These are phyloP conservation scores for Sporisorium sorghi DNA, from an alignment of 1,284 basidiomycete species.

Conservation along the genomic window DNA sequence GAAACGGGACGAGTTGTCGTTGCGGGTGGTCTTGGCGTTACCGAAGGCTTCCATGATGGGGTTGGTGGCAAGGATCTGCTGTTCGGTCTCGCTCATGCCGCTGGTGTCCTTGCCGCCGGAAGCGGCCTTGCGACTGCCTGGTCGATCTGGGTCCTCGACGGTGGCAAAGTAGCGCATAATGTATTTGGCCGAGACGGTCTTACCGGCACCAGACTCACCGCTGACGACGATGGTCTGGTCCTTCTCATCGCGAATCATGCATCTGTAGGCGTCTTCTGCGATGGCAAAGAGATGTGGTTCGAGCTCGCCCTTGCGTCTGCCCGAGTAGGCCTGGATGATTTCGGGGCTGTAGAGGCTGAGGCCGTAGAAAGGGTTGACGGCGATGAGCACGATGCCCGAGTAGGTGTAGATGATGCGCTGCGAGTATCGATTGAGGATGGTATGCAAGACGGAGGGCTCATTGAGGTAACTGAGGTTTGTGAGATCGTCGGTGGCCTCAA, in stretches of 20 bases:
- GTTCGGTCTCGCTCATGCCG: slow-evolving; percentile 89
- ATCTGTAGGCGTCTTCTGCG: slow-evolving; percentile 97
- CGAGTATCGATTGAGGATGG: slow-evolving; percentile 94
- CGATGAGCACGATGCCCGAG: slow-evolving; percentile 95
- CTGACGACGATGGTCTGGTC: slow-evolving; percentile 99
- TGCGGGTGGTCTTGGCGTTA: slow-evolving; percentile 98
- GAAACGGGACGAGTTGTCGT: slow-evolving; percentile 98
- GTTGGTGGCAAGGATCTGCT: slow-evolving; percentile 96
- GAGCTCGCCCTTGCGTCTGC: slow-evolving; percentile 88
- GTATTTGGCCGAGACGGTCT: slow-evolving; percentile 99
- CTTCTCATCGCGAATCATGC: slow-evolving; percentile 92
- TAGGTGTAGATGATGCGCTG: slow-evolving; percentile 99
- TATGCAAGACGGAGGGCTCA: slow-evolving; percentile 94
- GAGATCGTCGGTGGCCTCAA: slow-evolving; percentile 97
- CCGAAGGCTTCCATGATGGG: slow-evolving; percentile 99
- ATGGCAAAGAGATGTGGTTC: slow-evolving; percentile 99
- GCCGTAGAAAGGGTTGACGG: slow-evolving; percentile 96
- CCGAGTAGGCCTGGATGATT: slow-evolving; percentile 96
- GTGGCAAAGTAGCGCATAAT: slow-evolving; percentile 99
- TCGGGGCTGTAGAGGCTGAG: slow-evolving; percentile 81
- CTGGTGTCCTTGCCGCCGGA: slow-evolving; percentile 74
- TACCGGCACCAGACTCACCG: slow-evolving; percentile 98
- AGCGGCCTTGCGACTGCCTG: slow-evolving; percentile 58
- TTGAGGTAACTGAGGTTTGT: slow-evolving; percentile 97
- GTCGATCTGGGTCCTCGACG: slow-evolving; percentile 82